Evolutionary conservation across 2,329 filamentous ascomycete genomes (phyloP), one percentile per base, ranked within the genome.

Genomic region (Hymenoscyphus linearis): DNA sequence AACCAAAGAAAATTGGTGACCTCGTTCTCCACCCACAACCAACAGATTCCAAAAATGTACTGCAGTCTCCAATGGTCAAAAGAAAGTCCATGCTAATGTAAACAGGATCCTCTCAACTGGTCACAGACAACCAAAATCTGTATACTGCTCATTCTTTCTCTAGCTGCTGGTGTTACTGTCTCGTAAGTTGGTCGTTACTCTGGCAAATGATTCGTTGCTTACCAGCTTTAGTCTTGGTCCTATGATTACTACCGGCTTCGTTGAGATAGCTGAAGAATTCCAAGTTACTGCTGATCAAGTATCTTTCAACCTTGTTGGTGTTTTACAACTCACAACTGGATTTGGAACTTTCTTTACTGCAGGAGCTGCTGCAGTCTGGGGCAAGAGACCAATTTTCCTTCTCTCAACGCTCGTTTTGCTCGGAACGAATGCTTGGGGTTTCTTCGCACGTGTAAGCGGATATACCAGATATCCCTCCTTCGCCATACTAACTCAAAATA

Each of bases 101-200:
- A 50, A 50, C 44, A 83, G 66, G 80, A 83, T 67, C 80, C 80
- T 47, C 72, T 83, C 61, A 80, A 80, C 64, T 83, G 80, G 80
- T 65, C 68, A 26, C 60, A 52, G 22, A 37, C 59, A 14, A 69
- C 63, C 18, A 72, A 72, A 58, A 65, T 71, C 56, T 57, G 68
- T 1, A 68, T 70, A 36, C 65, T 72, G 5, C 37, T 68, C 4
- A 68, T 70, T 16, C 34, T 70, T 25, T 66, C 68, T 10, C 57
- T 71, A 31, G 66, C 67, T 44, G 69, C 69, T 18, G 69, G 69
- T 59, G 69, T 74, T 62, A 67, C 63, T 18, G 62, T 62, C 22
- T 65, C 69, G 69, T 71, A 64, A 58, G 66, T 58, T 13, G 47
- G 60, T 40, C 27, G 13, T 62, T 64, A 64, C 66, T 66, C 34